Conservation (phyloP, 2,329 filamentous ascomycete species). For the Pestalotiopsis sp. region DNA sequence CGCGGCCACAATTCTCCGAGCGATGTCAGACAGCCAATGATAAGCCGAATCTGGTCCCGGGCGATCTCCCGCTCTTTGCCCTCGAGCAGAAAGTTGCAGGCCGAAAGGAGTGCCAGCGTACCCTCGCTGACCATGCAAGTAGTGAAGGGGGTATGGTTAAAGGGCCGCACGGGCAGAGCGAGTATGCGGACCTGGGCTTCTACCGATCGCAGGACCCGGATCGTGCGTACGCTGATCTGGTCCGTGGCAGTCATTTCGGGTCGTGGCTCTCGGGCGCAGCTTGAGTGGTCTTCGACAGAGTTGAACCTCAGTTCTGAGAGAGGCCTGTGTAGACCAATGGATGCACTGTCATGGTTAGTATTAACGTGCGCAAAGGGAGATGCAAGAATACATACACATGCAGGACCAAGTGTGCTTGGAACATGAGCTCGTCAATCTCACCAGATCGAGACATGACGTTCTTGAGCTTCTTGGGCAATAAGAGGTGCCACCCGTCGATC, state of each 20-base stretch:
- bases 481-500: slow-evolving; percentile 38
- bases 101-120: slow-evolving; percentile 36
- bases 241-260: slow-evolving; percentile 17
- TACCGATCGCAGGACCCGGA: slow-evolving; percentile 36
- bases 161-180: slow-evolving; percentile 34
- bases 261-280: slow-evolving; percentile 31
- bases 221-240: slow-evolving; percentile 38
- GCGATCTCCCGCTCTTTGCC: slow-evolving; percentile 34
- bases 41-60: slow-evolving; percentile 42
- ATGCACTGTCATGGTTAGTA: slow-evolving; percentile 24
- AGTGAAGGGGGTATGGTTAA: slow-evolving; percentile 39
- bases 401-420: slow-evolving; percentile 27
- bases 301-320: slow-evolving; percentile 41
- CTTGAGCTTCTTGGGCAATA: slow-evolving; percentile 34
- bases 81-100: slow-evolving; percentile 36
- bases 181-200: slow-evolving; percentile 40
- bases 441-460: slow-evolving; percentile 32
- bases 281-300: slow-evolving; percentile 37
- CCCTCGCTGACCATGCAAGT: slow-evolving; percentile 43
- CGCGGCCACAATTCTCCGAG: slow-evolving; percentile 39
- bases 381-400: slow-evolving; percentile 21
- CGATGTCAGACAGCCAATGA: slow-evolving; percentile 39
- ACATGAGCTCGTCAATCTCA: slow-evolving; percentile 31
- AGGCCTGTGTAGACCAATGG: slow-evolving; percentile 38
- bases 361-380: background rate